A percentile compares a stretch with the other conserved stretches of the same genome.
phyloP scores from a whole-genome alignment of 805 yeast genomes.

The Metschnikowia bowlesiae region DNA sequence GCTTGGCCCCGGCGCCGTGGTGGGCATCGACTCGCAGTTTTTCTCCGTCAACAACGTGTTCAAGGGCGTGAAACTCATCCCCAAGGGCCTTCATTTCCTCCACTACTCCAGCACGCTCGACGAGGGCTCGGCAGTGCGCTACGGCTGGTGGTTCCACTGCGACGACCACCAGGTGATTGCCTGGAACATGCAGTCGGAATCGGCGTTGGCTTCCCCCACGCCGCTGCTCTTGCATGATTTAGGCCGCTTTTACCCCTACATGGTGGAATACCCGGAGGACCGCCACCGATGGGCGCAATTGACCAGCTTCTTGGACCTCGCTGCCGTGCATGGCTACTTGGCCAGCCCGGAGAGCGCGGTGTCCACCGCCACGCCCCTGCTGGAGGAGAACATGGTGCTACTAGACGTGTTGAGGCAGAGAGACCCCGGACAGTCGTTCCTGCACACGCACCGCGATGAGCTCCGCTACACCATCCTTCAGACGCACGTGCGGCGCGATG shows the following conservation, averaged over 20 bases:
- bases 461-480: constrained; percentile 42
- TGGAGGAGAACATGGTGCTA: constrained; percentile 44
- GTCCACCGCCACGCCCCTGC: constrained; percentile 47
- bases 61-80: constrained; percentile 49
- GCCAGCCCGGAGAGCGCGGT: constrained; percentile 20
- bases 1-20: constrained; percentile 13
- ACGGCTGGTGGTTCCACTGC: constrained; percentile 39
- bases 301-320: constrained; percentile 18
- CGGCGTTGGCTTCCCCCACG: not conserved
- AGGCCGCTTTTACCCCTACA: constrained; percentile 23
- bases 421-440: constrained; percentile 14
- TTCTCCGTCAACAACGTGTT: constrained; percentile 38
- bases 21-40: constrained; percentile 49
- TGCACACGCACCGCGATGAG: constrained; percentile 30
- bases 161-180: constrained; percentile 27
- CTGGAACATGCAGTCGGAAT: constrained; percentile 2
- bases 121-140: constrained; percentile 23
- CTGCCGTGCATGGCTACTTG: constrained; percentile 19
- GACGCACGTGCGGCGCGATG: constrained; percentile 31
- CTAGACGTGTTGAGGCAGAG: constrained; percentile 27
- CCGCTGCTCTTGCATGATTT: constrained; percentile 24
- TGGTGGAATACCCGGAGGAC: constrained; percentile 39
- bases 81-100: constrained; percentile 50
- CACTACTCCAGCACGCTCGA: constrained; percentile 37
- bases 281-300: constrained; percentile 15